These are phyloP conservation scores for Arachnomyces sp. DNA, from an alignment of 2,329 filamentous ascomycete species.

Conservation along the genomic window DNA sequence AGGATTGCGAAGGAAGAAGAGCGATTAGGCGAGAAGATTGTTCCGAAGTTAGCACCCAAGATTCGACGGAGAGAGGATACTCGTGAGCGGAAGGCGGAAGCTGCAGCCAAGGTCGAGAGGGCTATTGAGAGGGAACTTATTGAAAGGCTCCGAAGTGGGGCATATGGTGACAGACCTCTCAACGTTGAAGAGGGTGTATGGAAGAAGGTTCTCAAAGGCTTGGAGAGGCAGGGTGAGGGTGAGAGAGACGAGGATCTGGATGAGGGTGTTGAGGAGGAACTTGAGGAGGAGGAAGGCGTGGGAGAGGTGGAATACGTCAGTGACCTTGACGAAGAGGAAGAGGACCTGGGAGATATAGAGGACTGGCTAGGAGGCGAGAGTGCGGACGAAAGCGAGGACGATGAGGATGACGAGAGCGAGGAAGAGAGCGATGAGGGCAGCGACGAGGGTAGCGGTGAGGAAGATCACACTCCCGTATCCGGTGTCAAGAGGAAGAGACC, in stretches of 20 bases:
- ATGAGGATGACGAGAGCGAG: constrained; percentile 48
- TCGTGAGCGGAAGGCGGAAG: constrained; percentile 66
- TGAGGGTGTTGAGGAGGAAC: constrained; percentile 68
- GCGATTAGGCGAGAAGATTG: constrained; percentile 75
- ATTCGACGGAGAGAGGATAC: constrained; percentile 67
- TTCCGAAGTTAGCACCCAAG: constrained; percentile 87
- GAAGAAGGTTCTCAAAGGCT: constrained; percentile 88
- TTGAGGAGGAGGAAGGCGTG: constrained; percentile 61
- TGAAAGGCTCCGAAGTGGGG: constrained; percentile 79
- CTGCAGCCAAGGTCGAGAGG: constrained; percentile 85
- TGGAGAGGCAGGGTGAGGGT: constrained; percentile 81
- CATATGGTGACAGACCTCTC: constrained; percentile 87
- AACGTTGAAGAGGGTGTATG: constrained; percentile 94
- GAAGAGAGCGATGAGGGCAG: constrained; percentile 51
- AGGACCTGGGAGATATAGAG: constrained; percentile 86
- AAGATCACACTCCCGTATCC: constrained; percentile 31
- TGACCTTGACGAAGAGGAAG: constrained; percentile 68
- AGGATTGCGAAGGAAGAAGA: constrained; percentile 83
- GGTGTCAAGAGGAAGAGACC: constrained; percentile 50
- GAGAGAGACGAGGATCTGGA: constrained; percentile 79
- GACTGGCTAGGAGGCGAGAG: constrained; percentile 80
- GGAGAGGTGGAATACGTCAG: constrained; percentile 86
- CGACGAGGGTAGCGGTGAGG: constrained; percentile 50
- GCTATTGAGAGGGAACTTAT: constrained; percentile 94
- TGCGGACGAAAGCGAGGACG: constrained; percentile 40